Conservation (phyloP, 179 eudicot species). For the Carnegiea gigantea region DNA sequence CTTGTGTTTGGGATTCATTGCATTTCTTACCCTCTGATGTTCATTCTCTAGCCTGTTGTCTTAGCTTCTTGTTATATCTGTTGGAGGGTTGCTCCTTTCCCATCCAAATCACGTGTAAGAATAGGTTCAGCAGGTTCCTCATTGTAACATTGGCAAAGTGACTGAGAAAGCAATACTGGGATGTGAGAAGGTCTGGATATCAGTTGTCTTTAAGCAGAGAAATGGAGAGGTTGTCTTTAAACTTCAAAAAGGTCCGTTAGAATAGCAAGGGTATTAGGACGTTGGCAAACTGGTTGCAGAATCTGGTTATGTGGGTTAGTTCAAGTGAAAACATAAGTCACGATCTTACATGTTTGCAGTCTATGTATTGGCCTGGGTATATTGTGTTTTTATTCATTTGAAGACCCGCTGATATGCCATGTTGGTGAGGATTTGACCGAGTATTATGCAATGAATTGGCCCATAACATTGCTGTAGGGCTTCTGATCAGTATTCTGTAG, state of each 20-base stretch:
- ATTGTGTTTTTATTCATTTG: too few relatives aligned
- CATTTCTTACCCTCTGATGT: background rate
- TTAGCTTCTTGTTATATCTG: background rate
- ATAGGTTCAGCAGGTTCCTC: background rate
- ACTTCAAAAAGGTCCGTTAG: too few relatives aligned
- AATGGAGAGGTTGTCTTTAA: background rate
- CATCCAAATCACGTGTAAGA: background rate
- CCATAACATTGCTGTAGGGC: background rate
- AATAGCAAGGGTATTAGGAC: background rate
- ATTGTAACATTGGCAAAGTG: background rate
- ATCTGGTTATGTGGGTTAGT: too few relatives aligned
- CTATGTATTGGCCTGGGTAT: too few relatives aligned
- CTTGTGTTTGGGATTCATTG: background rate
- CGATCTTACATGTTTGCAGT: background rate
- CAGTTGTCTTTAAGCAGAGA: background rate
- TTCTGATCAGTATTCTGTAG: background rate
- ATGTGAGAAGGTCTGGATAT: background rate
- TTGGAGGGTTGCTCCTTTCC: background rate
- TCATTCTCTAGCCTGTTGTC: background rate
- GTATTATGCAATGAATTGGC: background rate
- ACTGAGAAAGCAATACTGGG: background rate
- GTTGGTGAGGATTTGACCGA: background rate
- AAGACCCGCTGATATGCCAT: too few relatives aligned
- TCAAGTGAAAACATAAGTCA: background rate
- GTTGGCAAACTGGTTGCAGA: background rate